phyloP scores from a whole-genome alignment of 2,329 filamentous ascomycete species.

The Exophiala sideris region DNA sequence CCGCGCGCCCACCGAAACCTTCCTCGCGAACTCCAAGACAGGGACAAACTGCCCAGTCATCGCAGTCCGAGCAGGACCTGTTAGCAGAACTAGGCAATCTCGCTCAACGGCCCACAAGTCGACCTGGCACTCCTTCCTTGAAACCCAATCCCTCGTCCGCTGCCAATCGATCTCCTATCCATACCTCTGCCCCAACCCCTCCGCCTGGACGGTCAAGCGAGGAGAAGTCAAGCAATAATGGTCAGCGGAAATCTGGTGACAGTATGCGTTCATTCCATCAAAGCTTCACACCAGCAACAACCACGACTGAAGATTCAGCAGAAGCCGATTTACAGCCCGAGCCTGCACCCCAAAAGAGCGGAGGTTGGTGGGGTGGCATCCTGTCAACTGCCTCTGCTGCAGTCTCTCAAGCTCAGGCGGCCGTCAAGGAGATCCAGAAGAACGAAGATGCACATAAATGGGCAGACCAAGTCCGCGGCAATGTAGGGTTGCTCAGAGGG shows the following conservation, averaged over 20 bases:
- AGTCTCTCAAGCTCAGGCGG: constrained; percentile 86
- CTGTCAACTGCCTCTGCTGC: constrained; percentile 70
- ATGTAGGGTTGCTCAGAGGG: constrained; percentile 73
- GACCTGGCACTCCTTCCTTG: constrained; percentile 76
- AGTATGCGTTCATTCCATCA: constrained; percentile 69
- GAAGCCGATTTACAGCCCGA: constrained; percentile 53
- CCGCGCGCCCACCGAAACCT: constrained; percentile 33
- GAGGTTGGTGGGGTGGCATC: constrained; percentile 86
- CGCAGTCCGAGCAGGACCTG: constrained; percentile 63
- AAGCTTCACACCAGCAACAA: constrained; percentile 66
- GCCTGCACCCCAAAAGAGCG: constrained; percentile 56
- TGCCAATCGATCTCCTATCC: constrained; percentile 51
- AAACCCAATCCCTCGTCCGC: constrained; percentile 51
- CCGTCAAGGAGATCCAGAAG: constrained; percentile 91
- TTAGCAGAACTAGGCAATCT: constrained; percentile 85
- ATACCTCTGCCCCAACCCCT: constrained; percentile 49
- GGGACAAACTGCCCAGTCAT: constrained; percentile 24
- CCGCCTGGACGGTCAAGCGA: constrained; percentile 58
- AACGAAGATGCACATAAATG: constrained; percentile 96
- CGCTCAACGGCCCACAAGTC: constrained; percentile 65
- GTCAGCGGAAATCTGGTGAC: constrained; percentile 70
- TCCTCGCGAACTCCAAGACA: constrained; percentile 23
- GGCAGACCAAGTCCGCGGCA: constrained; percentile 89
- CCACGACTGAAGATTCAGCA: constrained; percentile 48
- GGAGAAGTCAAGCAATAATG: constrained; percentile 51